Evolutionary conservation across 2,329 filamentous ascomycete genomes (phyloP), one percentile per base, ranked within the genome.

Genomic region (Nannizzia gypsea): DNA sequence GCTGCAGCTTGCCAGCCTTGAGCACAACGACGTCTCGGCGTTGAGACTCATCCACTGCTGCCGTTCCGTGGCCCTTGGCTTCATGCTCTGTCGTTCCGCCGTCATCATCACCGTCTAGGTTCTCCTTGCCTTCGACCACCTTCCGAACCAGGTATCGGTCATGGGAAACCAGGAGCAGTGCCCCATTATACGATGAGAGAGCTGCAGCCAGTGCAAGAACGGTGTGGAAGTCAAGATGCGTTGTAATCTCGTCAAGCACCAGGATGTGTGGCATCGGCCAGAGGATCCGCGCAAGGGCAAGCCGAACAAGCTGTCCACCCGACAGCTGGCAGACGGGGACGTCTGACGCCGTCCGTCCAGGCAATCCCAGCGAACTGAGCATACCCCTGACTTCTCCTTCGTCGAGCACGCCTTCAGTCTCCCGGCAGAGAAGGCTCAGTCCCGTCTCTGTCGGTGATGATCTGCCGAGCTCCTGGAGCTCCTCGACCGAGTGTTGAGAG

Each of bases 201-300:
- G 86, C 86, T 24, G 81, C 78, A 0, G 86, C 79, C 59, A 95
- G 73, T 1, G 87, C 88, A 6, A 83, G 81, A 24, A 92, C 88
- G 0, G 87, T 92, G 72, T 93, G 83, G 63, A 87, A 88, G 69
- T 95, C 90, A 44, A 95, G 78, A 75, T 95, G 90, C 0, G 89
- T 92, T 5, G 89, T 93, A 24, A 90, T 85, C 70, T 90, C 90
- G 69, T 92, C 89, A 6, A 92, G 79, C 4, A 92, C 79, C 1
- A 92, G 78, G 60, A 88, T 80, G 64, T 91, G 88, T 20, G 88
- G 88, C 2, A 81, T 77, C 44, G 75, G 76, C 79, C 84, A 86
- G 38, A 92, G 74, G n/a, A 90, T 73, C 55, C 82, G 80, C 1
- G 87, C 87, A 56, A 92, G 75, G 62, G 86, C 84, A 2, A 83